Percentiles rank a stretch among this genome's conserved stretches.
phyloP scores from a whole-genome alignment of 1,284 basidiomycete species.

The Agroathelia rolfsii region DNA sequence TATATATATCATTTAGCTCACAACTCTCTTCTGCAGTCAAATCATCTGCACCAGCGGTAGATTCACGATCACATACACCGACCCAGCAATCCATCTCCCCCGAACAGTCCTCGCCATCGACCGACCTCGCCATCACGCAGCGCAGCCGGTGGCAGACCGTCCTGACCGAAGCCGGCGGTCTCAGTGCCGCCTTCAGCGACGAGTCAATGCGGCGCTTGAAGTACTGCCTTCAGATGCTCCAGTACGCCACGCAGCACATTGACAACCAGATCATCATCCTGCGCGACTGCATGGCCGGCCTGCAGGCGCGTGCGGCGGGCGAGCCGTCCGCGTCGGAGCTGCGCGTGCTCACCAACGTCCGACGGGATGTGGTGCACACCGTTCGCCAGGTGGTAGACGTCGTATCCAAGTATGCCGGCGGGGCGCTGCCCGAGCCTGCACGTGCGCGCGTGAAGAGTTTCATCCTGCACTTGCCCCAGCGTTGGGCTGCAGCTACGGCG shows the following conservation, averaged over 20 bases:
- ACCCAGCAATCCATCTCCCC: conserved; percentile 16
- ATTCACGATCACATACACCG: conserved; percentile 18
- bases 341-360: conserved; percentile 61
- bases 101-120: conserved; percentile 15
- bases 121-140: conserved; percentile 29
- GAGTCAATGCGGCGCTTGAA: conserved; percentile 82
- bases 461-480: conserved; percentile 72
- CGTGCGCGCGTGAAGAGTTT: conserved; percentile 68
- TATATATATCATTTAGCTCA: too few species aligned
- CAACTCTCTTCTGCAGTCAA: too few species aligned
- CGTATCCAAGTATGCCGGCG: conserved; percentile 79
- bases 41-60: too few species aligned
- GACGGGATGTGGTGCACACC: conserved; percentile 77
- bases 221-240: conserved; percentile 84
- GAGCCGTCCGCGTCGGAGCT: conserved; percentile 33
- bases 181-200: conserved; percentile 81
- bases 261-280: conserved; percentile 81
- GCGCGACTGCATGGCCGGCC: conserved; percentile 68
- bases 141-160: conserved; percentile 78
- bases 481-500: conserved; percentile 49
- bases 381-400: conserved; percentile 85
- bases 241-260: conserved; percentile 85
- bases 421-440: conserved; percentile 78
- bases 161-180: conserved; percentile 80
- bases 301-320: conserved; percentile 38